A percentile compares a stretch with the other conserved stretches of the same genome.
These are phyloP conservation scores for Clarireedia monteithiana DNA, from an alignment of 2,329 filamentous ascomycete genomes.

Conservation along the genomic window DNA sequence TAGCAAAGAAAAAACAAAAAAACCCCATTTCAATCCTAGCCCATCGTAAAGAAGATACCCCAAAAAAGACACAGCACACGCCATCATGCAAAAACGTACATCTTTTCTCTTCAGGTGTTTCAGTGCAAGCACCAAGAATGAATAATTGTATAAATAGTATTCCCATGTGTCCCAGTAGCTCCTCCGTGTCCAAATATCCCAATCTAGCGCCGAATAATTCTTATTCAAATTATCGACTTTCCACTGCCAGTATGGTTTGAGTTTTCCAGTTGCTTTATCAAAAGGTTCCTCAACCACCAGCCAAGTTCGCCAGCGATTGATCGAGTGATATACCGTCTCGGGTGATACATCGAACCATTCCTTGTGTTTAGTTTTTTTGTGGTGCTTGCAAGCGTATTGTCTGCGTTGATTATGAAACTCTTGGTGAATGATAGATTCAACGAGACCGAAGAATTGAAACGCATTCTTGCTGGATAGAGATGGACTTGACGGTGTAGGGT, in stretches of 20 bases:
- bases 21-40: background rate
- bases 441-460: constrained; percentile 9
- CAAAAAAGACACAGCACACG: background rate
- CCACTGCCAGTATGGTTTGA: constrained; percentile 16
- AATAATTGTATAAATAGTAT: background rate
- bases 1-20: background rate
- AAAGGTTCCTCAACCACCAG: constrained; percentile 11
- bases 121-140: too few species aligned
- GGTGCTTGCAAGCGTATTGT: constrained; percentile 5
- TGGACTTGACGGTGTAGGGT: background rate
- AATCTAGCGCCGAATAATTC: constrained; percentile 8
- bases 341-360: constrained; percentile 15
- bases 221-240: constrained; percentile 9
- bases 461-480: background rate
- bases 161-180: background rate
- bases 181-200: constrained; percentile 12
- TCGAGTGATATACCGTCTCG: constrained; percentile 6
- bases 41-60: background rate
- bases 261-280: constrained; percentile 1
- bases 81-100: background rate
- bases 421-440: constrained; percentile 10
- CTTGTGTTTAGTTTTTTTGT: constrained; percentile 1
- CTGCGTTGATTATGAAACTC: constrained; percentile 13
- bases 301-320: constrained; percentile 15
- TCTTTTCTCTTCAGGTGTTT: background rate